Base-by-base conservation (phyloP, 306 rosid genomes). In the Acacia confusa region DNA sequence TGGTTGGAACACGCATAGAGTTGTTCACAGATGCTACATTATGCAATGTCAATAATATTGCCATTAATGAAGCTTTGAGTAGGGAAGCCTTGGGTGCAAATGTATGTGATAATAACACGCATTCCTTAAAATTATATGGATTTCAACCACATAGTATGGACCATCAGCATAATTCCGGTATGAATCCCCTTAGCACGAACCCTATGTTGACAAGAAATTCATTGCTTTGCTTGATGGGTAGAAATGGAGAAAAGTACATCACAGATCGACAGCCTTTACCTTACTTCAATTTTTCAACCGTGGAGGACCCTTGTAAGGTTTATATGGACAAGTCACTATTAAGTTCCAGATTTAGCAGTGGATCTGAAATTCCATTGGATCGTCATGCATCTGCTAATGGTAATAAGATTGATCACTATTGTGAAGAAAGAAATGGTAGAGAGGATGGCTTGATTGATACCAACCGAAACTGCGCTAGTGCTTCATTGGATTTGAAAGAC, bases 251-350 rank as follows among this genome's bases (percentile, higher is more conserved):
- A 83, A 85, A 86, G 57, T 73, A 43, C 50, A 63, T 73, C 60
- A 70, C 78, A 57, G 88, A 78, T 60, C 85, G 83, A 58, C 81
- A 48, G 63, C 47, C 81, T 63, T 82, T 93, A 34, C 88, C 97
- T 71, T 92, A 69, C 86, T 88, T 92, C 85, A 88, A 95, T 71
- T 92, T 95, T 88, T 90, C 93, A 80, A 61, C 77, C 15, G 92
- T 93, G 41, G 91, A 91, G 79, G 91, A 93, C 83, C 96, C 97
- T n/a, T 93, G 86, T 82, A 87, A 87, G 88, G 97, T 84, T 76
- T 84, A 86, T 78, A 61, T 78, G 53, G 86, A 88, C 82, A 88
- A 86, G 79, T 58, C 80, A 60, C 69, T 85, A 72, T 75, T 74
- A 78, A 68, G 82, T 80, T 76, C 86, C 55, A 61, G 75, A 82